phyloP scores from a whole-genome alignment of 176 grass and related monocot genomes.

The Themeda triandra region DNA sequence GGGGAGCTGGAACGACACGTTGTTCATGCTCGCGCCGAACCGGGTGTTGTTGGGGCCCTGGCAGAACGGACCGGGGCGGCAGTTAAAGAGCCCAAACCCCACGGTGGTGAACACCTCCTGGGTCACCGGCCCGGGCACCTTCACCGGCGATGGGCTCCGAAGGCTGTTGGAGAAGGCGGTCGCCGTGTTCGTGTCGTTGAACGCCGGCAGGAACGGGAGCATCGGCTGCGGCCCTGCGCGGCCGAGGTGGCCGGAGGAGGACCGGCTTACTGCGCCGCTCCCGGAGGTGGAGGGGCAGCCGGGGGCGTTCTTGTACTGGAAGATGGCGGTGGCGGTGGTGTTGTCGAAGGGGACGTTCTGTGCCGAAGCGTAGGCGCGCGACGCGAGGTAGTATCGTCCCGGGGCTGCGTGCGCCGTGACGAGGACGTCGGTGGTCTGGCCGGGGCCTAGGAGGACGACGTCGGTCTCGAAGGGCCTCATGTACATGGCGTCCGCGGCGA shows the following conservation, averaged over 20 bases:
- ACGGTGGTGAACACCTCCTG: conserved; percentile 62
- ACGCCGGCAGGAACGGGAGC: conserved; percentile 58
- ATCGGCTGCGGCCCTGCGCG: conserved; percentile 33
- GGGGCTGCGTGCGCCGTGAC: conserved; percentile 59
- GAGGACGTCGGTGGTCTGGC: conserved; percentile 92
- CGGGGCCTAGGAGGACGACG: conserved; percentile 66
- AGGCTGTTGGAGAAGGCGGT: conserved; percentile 51
- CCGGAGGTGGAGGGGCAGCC: not conserved
- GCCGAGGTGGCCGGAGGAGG: not conserved
- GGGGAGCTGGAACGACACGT: conserved; percentile 78
- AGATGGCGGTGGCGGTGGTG: conserved; percentile 79
- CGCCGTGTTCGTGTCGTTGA: conserved; percentile 73
- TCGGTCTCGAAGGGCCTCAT: conserved; percentile 66
- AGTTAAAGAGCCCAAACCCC: conserved; percentile 65
- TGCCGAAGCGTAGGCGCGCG: conserved; percentile 60
- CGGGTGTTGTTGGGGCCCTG: conserved; percentile 67
- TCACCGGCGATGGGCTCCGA: conserved; percentile 51
- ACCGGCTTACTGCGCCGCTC: not conserved
- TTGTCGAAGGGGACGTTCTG: conserved; percentile 72
- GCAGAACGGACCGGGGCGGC: conserved; percentile 48
- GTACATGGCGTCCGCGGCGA: conserved; percentile 77
- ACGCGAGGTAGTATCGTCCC: conserved; percentile 83
- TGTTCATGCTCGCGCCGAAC: conserved; percentile 88
- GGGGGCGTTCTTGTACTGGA: conserved; percentile 57
- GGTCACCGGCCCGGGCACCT: conserved; percentile 68